Evolutionary conservation across 2,329 filamentous ascomycete genomes (phyloP), one percentile per base, ranked within the genome.

Genomic region (Pseudogymnoascus sp.): DNA sequence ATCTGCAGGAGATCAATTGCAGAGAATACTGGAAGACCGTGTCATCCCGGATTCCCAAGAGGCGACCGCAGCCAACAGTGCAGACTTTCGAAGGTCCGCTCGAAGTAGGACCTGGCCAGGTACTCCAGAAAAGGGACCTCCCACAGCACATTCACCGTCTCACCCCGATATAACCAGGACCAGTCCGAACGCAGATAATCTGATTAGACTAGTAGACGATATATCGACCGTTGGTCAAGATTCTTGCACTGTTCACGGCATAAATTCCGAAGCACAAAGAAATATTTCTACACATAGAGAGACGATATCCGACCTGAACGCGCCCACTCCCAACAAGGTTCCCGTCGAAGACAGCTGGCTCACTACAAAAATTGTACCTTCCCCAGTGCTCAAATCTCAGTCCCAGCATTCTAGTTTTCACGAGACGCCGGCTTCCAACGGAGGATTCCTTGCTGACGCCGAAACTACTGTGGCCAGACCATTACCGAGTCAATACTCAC

Each of bases 1-100:
- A 33, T 42, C 29, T 31, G 35, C 21, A 11, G 53, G 66, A 42
- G 61, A 53, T 53, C 24, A 38, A 33, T 65, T 42, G 62, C 21
- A 24, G n/a, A 37, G 26, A 13, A 44, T 62, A 21, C 29, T 61
- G 19, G 56, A 44, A 26, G 59, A 65, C 42, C 68, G 68, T n/a
- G 62, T 70, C 44, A 71, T 74, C 26, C 68, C 72, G 6, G 73
- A 74, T 65, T 74, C 72, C 8, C 73, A 74, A 61, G 71, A 69
- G 29, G 47, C 69, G 33, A 72, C 71, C 8, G 62, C 65, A 26
- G 63, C 65, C 26, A 69, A 70, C 16, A 44, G 59, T 38, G 68
- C 68, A 29, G 66, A 68, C 31, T 37, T 65, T n/a, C 63, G 66
- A 11, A 66, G 63, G 16, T 70, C 67, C 61, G 40, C 62, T 31